Conservation (phyloP, 129 eudicot species). For the Chrysanthemum seticuspe region DNA sequence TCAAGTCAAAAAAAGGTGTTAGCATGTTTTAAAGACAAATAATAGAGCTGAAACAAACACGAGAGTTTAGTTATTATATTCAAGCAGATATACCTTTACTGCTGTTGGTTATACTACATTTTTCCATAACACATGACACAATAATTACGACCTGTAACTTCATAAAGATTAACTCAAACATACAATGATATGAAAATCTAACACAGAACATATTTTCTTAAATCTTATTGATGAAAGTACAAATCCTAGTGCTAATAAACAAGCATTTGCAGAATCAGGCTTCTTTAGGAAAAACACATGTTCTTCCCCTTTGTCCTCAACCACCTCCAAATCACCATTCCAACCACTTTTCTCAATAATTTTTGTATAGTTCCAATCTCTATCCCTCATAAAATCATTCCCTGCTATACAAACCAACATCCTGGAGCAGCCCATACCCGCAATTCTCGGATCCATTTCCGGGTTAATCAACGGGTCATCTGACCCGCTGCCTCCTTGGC, state of each 20-base stretch:
- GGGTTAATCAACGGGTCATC: slow-evolving; percentile 54
- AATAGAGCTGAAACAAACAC: no score
- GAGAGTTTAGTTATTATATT: no score
- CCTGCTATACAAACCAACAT: slow-evolving; percentile 39
- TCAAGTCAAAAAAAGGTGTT: no score
- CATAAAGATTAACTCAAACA: no score
- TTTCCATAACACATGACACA: no score
- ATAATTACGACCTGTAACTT: no score
- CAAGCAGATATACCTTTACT: no score
- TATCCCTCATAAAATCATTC: slow-evolving; percentile 33
- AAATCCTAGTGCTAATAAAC: slow-evolving; percentile 19
- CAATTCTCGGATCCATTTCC: slow-evolving; percentile 34
- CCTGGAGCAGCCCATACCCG: slow-evolving; percentile 31
- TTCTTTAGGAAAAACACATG: slow-evolving; percentile 35
- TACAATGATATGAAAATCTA: no score
- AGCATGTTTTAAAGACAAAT: no score
- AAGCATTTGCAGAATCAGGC: slow-evolving; percentile 27
- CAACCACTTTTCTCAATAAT: slow-evolving; percentile 40
- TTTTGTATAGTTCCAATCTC: slow-evolving; percentile 32
- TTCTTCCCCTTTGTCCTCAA: slow-evolving; percentile 35
- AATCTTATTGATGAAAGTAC: slow-evolving; percentile 31
- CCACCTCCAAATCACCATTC: slow-evolving; percentile 34
- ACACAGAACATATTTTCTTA: neutral
- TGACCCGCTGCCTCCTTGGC: slow-evolving; percentile 29
- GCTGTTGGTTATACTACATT: no score